Conservation (phyloP, 2,329 filamentous ascomycete species). For the Raffaelea albimanens region DNA sequence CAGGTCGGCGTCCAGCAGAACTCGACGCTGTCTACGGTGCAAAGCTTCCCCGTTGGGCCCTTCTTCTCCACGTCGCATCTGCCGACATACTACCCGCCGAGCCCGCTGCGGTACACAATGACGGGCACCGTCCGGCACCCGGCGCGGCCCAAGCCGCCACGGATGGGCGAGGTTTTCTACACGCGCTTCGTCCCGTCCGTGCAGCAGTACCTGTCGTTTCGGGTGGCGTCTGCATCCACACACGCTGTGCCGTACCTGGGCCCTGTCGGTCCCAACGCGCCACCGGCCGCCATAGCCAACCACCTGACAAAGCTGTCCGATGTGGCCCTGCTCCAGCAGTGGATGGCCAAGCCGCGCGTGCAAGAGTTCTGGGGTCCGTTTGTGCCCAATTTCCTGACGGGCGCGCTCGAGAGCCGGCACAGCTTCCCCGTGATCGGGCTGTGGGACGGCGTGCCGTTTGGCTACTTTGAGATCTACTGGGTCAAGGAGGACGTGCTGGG, state of each 20-base stretch:
- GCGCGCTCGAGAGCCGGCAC: slow-evolving; percentile 56
- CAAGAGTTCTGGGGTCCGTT: slow-evolving; percentile 73
- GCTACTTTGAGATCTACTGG: slow-evolving; percentile 98
- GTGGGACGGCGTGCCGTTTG: slow-evolving; percentile 93
- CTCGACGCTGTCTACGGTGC: slow-evolving; percentile 16
- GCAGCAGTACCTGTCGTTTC: slow-evolving; percentile 78
- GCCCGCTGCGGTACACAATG: slow-evolving; percentile 70
- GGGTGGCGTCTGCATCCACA: slow-evolving; percentile 64
- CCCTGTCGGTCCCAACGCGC: slow-evolving; percentile 34
- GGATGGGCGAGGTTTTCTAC: slow-evolving; percentile 88
- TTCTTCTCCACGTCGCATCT: slow-evolving; percentile 78
- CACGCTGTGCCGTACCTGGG: slow-evolving; percentile 57
- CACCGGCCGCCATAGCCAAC: slow-evolving; percentile 18
- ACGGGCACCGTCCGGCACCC: slow-evolving; percentile 78
- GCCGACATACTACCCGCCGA: slow-evolving; percentile 82
- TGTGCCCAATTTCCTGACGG: slow-evolving; percentile 56
- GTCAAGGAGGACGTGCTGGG: slow-evolving; percentile 84
- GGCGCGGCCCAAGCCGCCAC: slow-evolving; percentile 75
- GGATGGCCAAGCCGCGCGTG: slow-evolving; percentile 84
- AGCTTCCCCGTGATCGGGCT: slow-evolving; percentile 86
- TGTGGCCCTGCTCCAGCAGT: slow-evolving; percentile 59
- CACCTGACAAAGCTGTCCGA: slow-evolving; percentile 41
- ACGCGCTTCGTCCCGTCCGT: slow-evolving; percentile 75
- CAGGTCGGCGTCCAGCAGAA: not conserved
- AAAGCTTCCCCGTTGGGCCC: slow-evolving; percentile 47